These are phyloP conservation scores for Hygrophila difformis DNA, from an alignment of 257 asterid species.

Conservation along the genomic window DNA sequence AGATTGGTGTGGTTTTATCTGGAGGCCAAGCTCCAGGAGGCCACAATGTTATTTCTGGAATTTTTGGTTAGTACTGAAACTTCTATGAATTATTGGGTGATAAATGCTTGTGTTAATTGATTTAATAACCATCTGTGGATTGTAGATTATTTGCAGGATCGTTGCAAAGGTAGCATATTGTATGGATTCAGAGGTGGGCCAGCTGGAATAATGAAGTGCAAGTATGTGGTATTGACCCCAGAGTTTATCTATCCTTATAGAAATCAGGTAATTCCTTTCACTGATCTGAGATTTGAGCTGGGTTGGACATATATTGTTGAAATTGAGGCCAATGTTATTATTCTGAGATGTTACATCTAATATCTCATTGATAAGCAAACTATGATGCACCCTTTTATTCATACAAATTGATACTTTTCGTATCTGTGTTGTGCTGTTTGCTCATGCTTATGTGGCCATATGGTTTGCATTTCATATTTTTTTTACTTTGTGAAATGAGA, in stretches of 20 bases:
- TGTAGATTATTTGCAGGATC: slow-evolving; percentile 88
- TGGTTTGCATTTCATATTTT: neutral
- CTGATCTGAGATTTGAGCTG: neutral
- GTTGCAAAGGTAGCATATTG: slow-evolving; percentile 76
- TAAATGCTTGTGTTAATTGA: neutral
- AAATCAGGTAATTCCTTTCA: slow-evolving; percentile 53
- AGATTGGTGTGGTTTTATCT: slow-evolving; percentile 88
- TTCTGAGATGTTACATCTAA: too few relatives aligned
- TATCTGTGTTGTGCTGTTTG: too few relatives aligned
- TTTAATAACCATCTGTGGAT: slow-evolving; percentile 14
- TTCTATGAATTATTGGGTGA: neutral
- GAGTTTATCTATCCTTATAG: slow-evolving; percentile 89
- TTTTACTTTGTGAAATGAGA: neutral
- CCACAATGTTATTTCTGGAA: slow-evolving; percentile 94
- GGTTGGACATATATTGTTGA: neutral
- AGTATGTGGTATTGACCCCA: slow-evolving; percentile 63
- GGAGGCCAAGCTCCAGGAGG: slow-evolving; percentile 99
- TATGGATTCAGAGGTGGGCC: slow-evolving; percentile 99
- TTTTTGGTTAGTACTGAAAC: slow-evolving; percentile 49
- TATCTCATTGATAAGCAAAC: too few relatives aligned
- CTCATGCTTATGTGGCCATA: too few relatives aligned
- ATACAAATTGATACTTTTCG: too few relatives aligned
- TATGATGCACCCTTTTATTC: too few relatives aligned
- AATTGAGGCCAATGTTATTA: too few relatives aligned
- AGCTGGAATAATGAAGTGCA: slow-evolving; percentile 94